These are phyloP conservation scores for Colletotrichum sp. DNA, from an alignment of 2,329 filamentous ascomycete species.

Conservation along the genomic window DNA sequence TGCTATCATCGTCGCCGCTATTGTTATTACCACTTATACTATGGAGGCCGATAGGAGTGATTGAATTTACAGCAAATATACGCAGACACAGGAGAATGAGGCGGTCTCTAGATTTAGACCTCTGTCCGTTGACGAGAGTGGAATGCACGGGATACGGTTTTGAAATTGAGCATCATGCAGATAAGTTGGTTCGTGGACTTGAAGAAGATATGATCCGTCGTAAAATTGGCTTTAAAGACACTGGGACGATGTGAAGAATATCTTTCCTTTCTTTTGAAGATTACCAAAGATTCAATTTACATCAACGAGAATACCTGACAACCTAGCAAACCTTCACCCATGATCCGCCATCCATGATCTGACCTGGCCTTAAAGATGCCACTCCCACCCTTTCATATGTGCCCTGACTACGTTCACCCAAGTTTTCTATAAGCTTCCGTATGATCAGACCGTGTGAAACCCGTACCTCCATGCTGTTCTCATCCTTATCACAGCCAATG, in stretches of 20 bases:
- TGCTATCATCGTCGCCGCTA: too few species aligned
- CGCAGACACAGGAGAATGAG: too few species aligned
- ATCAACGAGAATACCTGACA: background rate
- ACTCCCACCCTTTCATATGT: background rate
- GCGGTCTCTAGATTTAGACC: too few species aligned
- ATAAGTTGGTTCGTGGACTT: background rate
- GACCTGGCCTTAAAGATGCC: background rate
- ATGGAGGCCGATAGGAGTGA: too few species aligned
- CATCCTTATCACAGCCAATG: background rate
- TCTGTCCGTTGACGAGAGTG: background rate
- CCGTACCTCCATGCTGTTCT: background rate
- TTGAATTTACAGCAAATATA: too few species aligned
- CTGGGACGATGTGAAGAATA: background rate
- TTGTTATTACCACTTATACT: background rate
- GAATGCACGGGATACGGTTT: background rate
- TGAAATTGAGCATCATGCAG: background rate
- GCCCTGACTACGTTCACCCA: background rate
- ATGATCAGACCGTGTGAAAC: background rate
- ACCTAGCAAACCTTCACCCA: background rate
- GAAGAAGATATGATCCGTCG: background rate
- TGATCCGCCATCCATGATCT: background rate
- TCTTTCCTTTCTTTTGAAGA: background rate
- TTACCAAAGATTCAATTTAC: background rate
- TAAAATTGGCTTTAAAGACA: background rate
- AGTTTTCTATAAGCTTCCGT: background rate